Conservation (phyloP, 192 early-diverging fungal species). For the Umbelopsis vinacea region DNA sequence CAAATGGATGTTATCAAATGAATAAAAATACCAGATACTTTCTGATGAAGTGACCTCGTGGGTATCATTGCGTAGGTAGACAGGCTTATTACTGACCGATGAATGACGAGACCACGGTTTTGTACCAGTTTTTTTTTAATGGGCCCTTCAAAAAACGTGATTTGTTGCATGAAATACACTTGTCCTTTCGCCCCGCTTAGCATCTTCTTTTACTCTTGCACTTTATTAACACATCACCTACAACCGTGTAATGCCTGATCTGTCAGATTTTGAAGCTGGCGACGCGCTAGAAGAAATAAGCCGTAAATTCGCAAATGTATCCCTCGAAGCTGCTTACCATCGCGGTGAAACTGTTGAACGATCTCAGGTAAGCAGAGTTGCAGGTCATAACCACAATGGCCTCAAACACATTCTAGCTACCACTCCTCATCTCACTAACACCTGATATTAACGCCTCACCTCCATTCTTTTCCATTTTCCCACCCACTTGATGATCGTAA, state of each 20-base stretch:
- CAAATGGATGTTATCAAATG: no score
- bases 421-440: background rate
- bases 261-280: conserved; percentile 38
- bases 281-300: conserved; percentile 33
- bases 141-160: conserved; percentile 2
- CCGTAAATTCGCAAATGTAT: conserved; percentile 38
- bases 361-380: conserved; percentile 18
- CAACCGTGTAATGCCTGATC: conserved; percentile 15
- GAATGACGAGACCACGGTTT: conserved; percentile 13
- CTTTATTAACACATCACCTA: background rate
- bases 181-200: background rate
- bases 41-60: no score
- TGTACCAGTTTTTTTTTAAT: background rate
- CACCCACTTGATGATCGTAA: background rate
- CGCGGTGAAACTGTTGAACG: conserved; percentile 23
- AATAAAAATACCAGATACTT: no score
- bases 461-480: background rate
- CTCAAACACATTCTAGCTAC: background rate
- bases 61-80: background rate
- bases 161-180: conserved; percentile 16
- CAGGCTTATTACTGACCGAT: conserved; percentile 1
- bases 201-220: background rate
- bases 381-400: background rate
- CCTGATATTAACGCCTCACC: background rate
- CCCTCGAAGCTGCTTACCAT: conserved; percentile 21